phyloP scores from a whole-genome alignment of 176 grass and related monocot genomes.

The Bothriochloa decipiens region DNA sequence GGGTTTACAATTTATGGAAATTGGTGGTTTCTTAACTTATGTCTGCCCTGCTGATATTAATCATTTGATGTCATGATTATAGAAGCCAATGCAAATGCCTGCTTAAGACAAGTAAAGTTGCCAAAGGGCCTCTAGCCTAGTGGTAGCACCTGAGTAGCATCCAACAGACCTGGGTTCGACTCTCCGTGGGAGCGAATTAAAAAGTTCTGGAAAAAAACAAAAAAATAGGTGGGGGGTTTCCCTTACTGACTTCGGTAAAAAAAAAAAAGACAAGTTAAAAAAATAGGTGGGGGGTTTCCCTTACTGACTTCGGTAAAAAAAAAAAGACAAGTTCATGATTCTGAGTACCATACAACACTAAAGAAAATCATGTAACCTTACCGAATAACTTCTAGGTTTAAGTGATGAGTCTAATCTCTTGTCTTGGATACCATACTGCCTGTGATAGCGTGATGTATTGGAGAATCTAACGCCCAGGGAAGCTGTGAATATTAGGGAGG shows the following conservation, averaged over 20 bases:
- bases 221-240: no score
- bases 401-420: neutral
- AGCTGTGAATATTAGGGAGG: neutral
- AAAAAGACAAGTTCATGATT: neutral
- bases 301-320: no score
- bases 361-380: neutral
- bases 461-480: neutral
- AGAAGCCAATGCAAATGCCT: neutral
- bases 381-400: neutral
- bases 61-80: constrained; percentile 13
- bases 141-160: no score
- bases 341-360: neutral
- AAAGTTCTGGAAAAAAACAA: no score
- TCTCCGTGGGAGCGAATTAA: no score
- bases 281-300: no score
- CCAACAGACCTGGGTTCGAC: no score
- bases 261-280: no score
- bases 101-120: neutral
- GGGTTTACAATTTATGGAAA: constrained; percentile 18
- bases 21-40: neutral
- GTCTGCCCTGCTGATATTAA: constrained; percentile 15
- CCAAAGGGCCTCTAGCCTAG: no score
- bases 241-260: no score
- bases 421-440: neutral
- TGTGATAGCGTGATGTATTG: neutral